Conservation (phyloP, 148 eudicot genomes). For the Fagopyrum homotropicum region DNA sequence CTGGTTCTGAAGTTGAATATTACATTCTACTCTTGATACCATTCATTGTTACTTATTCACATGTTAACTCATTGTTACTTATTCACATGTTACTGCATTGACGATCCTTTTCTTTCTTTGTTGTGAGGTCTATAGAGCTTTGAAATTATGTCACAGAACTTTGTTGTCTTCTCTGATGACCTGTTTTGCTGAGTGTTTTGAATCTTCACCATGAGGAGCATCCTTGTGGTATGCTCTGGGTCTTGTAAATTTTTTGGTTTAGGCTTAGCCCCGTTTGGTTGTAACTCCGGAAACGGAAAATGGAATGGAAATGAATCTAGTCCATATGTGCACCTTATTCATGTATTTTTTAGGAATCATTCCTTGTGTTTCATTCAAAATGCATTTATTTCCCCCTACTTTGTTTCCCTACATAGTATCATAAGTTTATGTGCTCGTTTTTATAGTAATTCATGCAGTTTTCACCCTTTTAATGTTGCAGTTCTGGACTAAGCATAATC, state of each 20-base stretch:
- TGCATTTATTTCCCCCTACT: no score
- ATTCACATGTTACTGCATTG: not conserved
- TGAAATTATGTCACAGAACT: not conserved
- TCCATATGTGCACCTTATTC: no score
- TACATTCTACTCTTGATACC: not conserved
- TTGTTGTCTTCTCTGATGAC: not conserved
- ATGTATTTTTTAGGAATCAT: no score
- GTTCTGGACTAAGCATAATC: no score
- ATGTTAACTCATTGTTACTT: not conserved
- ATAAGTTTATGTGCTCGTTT: no score
- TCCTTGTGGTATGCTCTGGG: not conserved
- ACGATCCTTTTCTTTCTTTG: not conserved
- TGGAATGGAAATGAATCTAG: no score
- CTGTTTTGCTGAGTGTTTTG: not conserved
- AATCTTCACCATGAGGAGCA: not conserved
- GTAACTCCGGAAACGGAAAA: no score
- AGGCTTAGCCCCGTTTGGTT: not conserved
- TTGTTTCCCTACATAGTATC: no score
- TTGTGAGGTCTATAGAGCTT: not conserved
- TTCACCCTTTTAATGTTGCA: no score
- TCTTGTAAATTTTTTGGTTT: not conserved
- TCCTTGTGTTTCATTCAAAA: no score
- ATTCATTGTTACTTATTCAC: not conserved
- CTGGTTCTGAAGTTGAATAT: not conserved
- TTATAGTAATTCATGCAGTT: no score